phyloP scores from a whole-genome alignment of 2,329 filamentous ascomycete species.

The Ascochyta pisi region DNA sequence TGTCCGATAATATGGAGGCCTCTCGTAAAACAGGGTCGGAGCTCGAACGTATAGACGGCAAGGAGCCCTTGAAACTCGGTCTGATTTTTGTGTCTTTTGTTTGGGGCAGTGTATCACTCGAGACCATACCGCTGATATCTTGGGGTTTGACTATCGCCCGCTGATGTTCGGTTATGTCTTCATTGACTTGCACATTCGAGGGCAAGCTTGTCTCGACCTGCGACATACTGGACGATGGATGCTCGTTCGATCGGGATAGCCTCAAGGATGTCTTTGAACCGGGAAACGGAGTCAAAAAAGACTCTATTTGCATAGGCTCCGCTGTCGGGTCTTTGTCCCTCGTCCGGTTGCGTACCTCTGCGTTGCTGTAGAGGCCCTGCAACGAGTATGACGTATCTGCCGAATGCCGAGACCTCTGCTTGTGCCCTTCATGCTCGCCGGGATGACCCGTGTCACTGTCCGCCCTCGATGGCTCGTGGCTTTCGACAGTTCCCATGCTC shows the following conservation, averaged over 20 bases:
- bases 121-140: not conserved
- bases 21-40: constrained; percentile 13
- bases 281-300: not conserved
- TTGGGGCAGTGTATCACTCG: not conserved
- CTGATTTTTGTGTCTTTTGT: not conserved
- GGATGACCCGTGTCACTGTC: not conserved
- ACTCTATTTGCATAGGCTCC: not conserved
- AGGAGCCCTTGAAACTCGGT: not conserved
- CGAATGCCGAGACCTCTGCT: not conserved
- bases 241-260: not conserved
- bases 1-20: constrained; percentile 1
- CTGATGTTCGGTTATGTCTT: not conserved
- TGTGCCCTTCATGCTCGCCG: not conserved
- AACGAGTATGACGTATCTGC: not conserved
- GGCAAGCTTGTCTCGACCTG: constrained; percentile 11
- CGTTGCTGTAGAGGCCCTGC: not conserved
- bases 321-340: not conserved
- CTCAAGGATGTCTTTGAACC: not conserved
- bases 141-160: not conserved
- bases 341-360: not conserved
- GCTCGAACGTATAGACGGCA: constrained; percentile 5
- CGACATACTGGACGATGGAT: constrained; percentile 21
- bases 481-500: not conserved
- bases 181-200: constrained; percentile 14
- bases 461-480: not conserved